Evolutionary conservation across 371 early-diverging fungal genomes (phyloP).

Genomic region (Phascolomyces articulosus): DNA sequence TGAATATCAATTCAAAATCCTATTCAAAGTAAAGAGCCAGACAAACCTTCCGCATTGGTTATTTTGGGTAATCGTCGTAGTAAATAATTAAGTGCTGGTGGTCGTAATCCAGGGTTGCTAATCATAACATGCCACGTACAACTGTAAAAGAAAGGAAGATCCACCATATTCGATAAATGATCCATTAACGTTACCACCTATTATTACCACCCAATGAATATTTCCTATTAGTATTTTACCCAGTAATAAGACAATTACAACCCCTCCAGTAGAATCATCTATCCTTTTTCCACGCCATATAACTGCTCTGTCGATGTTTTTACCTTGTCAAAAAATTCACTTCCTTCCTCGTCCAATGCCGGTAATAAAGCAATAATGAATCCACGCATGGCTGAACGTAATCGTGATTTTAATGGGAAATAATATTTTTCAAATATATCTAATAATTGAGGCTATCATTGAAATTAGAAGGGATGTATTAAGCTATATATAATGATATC

Average conservation of each 20-base stretch:
- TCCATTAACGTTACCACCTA: slow-evolving; percentile 76
- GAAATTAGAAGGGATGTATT: too few relatives aligned
- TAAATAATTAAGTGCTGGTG: slow-evolving; percentile 80
- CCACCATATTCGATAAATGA: slow-evolving; percentile 66
- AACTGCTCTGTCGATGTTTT: background rate
- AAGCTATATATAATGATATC: too few relatives aligned
- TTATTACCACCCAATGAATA: too few relatives aligned
- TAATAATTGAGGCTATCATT: slow-evolving; percentile 82
- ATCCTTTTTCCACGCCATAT: background rate
- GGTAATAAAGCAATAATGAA: slow-evolving; percentile 85
- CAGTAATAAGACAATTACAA: too few relatives aligned
- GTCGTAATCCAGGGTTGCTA: slow-evolving; percentile 69
- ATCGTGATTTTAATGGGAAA: slow-evolving; percentile 68
- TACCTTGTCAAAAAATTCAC: slow-evolving; percentile 80
- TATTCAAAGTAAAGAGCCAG: background rate
- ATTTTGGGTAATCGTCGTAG: slow-evolving; percentile 75
- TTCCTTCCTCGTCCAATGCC: slow-evolving; percentile 90
- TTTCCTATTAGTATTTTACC: too few relatives aligned
- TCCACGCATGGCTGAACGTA: slow-evolving; percentile 80
- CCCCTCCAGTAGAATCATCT: background rate
- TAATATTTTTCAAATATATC: slow-evolving; percentile 75
- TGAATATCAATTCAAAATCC: background rate
- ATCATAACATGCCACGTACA: slow-evolving; percentile 82
- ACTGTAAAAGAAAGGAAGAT: slow-evolving; percentile 76
- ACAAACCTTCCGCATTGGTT: slow-evolving; percentile 61